Evolutionary conservation across 2,329 filamentous ascomycete genomes (phyloP), one percentile per base, ranked within the genome.

Genomic region (Fusarium ambrosium): DNA sequence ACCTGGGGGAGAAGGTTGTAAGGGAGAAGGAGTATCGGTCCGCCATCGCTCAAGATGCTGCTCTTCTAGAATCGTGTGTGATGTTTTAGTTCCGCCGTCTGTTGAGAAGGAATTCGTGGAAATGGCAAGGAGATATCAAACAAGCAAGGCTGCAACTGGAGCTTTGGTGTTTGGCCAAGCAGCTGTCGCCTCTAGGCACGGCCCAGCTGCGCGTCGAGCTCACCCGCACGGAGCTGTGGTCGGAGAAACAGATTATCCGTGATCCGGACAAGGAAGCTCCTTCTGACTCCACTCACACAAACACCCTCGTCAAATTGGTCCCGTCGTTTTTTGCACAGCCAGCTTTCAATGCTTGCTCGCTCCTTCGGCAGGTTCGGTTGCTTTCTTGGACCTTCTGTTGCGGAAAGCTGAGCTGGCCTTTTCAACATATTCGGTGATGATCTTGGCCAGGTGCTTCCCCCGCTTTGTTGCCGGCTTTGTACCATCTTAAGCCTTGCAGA

Each of bases 1-100:
- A 97, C 97, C 96, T 99, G 85, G 97, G 97, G 82, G 97, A 98
- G 92, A 99, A 99, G 77, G 97, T 99, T 76, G 97, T 99, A 84
- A 99, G 91, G 70, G 97, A 99, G 92, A 99, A 99, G 66, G 96
- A 98, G 87, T 99, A 99, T 89, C 97, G 91, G 87, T 99, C 97
- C 82, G 97, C 96, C 96, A 99, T 99, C 83, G 77, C 88, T 81
- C 80, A 72, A 75, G 62, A 32, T 70, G 45, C 64, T 72, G 36
- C 41, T 63, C 43, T 41, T 48, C 62, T 58, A 36, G 64, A 48
- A 39, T 74, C 16, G 48, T 14, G 32, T 66, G 39, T 61, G 58
- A 60, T 65, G 60, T 69, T 62, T 68, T 58, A 20, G 63, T 48
- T 68, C 48, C 68, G 71, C 60, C 65, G 68, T 62, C 58, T 60